Evolutionary conservation across 2,329 filamentous ascomycete species (phyloP).

Genomic region (Monosporascus sp.): DNA sequence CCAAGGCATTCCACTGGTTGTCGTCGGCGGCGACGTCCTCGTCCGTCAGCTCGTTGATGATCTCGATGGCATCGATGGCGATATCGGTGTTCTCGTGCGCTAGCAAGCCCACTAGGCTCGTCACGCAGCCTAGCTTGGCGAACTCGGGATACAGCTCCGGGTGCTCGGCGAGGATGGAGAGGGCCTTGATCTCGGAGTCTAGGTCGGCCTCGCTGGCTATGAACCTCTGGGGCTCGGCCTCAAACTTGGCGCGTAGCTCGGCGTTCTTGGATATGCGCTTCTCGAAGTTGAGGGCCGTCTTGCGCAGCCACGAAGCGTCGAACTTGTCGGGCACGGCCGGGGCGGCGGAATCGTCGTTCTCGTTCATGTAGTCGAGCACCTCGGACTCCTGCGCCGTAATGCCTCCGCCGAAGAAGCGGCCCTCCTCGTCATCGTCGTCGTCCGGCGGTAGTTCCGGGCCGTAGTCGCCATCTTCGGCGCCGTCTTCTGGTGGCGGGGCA

Average conservation of each 20-base stretch:
- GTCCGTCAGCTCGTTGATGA: constrained; percentile 85
- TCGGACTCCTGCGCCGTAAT: constrained; percentile 75
- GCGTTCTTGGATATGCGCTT: constrained; percentile 88
- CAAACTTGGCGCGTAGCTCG: constrained; percentile 63
- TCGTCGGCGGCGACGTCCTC: constrained; percentile 82
- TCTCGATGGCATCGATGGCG: constrained; percentile 83
- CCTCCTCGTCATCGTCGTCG: constrained; percentile 72
- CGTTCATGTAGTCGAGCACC: constrained; percentile 82
- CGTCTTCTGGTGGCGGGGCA: constrained; percentile 48
- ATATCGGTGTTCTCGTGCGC: constrained; percentile 97
- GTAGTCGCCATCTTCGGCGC: constrained; percentile 34
- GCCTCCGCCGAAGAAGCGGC: constrained; percentile 91
- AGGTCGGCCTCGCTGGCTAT: constrained; percentile 66
- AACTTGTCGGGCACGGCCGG: constrained; percentile 61
- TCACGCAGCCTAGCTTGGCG: constrained; percentile 22
- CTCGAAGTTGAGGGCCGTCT: constrained; percentile 77
- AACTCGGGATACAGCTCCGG: constrained; percentile 47
- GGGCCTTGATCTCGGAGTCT: constrained; percentile 77
- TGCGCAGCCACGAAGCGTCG: constrained; percentile 77
- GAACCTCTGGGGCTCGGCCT: constrained; percentile 24
- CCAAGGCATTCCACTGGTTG: constrained; percentile 73
- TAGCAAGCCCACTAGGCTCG: constrained; percentile 70
- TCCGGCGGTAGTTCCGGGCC: constrained; percentile 22
- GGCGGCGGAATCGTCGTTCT: constrained; percentile 29
- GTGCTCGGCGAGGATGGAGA: constrained; percentile 85